A percentile compares a stretch with the other conserved stretches of the same genome.
Conservation (phyloP, 345 rosid species). For the Pugionium cornutum region DNA sequence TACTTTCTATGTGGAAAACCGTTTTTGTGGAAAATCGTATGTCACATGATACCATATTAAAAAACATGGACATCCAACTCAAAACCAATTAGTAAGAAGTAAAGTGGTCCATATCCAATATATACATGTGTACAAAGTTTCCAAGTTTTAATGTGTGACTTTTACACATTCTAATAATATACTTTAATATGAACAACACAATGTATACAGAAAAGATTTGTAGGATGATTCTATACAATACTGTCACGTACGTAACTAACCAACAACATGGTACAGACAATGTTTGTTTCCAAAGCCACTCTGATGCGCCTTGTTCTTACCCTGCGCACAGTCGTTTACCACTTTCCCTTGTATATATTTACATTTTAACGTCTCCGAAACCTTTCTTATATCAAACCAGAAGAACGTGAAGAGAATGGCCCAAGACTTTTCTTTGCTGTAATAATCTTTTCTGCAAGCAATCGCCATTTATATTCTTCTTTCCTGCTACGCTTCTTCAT, state of each 20-base stretch:
- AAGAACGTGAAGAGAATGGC: slow-evolving; percentile 47
- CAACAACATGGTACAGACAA: slow-evolving; percentile 2
- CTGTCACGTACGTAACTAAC: neutral
- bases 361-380: slow-evolving; percentile 14
- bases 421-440: slow-evolving; percentile 58
- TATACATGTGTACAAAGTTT: too few species aligned
- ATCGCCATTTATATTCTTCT: slow-evolving; percentile 67
- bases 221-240: too few species aligned
- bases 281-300: slow-evolving; percentile 16
- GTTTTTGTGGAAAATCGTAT: too few species aligned
- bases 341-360: slow-evolving; percentile 2
- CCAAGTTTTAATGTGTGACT: too few species aligned
- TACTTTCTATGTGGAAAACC: too few species aligned
- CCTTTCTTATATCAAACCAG: slow-evolving; percentile 32
- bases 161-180: too few species aligned
- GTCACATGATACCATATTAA: too few species aligned
- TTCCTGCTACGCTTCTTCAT: slow-evolving; percentile 69
- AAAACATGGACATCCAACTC: too few species aligned
- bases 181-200: too few species aligned
- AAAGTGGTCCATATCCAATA: too few species aligned
- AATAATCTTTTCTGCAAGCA: slow-evolving; percentile 68
- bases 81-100: too few species aligned
- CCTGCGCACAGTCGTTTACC: neutral
- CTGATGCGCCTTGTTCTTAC: neutral
- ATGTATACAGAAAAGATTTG: too few species aligned